phyloP scores from a whole-genome alignment of 192 early-diverging fungal species.

The Rhizophagus prolifer region DNA sequence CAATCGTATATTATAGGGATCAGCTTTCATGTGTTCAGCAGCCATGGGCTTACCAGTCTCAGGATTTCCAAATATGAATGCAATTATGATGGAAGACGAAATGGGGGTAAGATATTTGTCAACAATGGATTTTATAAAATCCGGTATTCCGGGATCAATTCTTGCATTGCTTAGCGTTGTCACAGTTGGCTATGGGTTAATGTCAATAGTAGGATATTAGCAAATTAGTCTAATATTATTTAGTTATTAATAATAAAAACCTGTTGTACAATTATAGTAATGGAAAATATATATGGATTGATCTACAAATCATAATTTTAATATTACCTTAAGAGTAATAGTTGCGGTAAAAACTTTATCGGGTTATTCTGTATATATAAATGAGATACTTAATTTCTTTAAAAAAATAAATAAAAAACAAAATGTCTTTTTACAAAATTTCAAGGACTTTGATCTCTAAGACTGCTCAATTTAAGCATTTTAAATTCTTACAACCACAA shows the following conservation, averaged over 20 bases:
- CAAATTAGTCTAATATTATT: not conserved
- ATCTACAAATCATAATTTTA: too few relatives aligned
- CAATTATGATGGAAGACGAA: conserved; percentile 87
- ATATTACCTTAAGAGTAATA: too few relatives aligned
- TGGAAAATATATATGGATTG: too few relatives aligned
- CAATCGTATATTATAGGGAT: conserved; percentile 40
- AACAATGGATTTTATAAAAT: conserved; percentile 81
- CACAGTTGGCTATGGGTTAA: conserved; percentile 74
- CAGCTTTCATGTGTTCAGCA: conserved; percentile 82
- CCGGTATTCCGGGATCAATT: conserved; percentile 74
- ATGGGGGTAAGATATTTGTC: conserved; percentile 80
- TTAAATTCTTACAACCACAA: not conserved
- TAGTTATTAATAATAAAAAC: too few relatives aligned
- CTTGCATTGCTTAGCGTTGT: conserved; percentile 71
- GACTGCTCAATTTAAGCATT: not conserved
- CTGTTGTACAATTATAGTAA: too few relatives aligned
- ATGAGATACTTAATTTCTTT: too few relatives aligned
- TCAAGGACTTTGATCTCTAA: not conserved
- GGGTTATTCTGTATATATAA: too few relatives aligned
- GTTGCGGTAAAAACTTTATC: too few relatives aligned
- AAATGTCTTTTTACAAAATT: not conserved
- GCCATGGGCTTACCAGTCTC: conserved; percentile 93
- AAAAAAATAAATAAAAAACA: not conserved
- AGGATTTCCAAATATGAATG: conserved; percentile 97
- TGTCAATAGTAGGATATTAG: conserved; percentile 62